Conservation (phyloP, 106 monocot genomes). For the Vanilla planifolia region DNA sequence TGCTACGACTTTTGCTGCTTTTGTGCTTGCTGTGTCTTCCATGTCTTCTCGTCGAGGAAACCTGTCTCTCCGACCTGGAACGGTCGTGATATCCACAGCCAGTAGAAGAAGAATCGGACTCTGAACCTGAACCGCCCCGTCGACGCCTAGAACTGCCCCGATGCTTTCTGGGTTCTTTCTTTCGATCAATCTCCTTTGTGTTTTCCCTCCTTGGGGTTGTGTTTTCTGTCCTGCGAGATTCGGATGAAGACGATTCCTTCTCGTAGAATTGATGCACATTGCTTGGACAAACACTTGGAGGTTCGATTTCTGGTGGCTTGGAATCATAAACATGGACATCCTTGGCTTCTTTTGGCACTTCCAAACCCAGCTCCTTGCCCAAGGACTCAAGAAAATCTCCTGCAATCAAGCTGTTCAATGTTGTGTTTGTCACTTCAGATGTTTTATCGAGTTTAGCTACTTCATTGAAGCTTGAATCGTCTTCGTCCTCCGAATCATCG, state of each 20-base stretch:
- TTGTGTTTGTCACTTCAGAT: constrained; percentile 68
- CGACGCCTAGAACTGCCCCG: constrained; percentile 23
- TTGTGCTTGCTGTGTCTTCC: constrained; percentile 23
- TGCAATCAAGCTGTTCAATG: constrained; percentile 81
- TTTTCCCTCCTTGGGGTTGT: too few species aligned
- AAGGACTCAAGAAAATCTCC: constrained; percentile 93
- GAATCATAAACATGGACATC: constrained; percentile 7
- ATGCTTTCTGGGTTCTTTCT: constrained; percentile 16
- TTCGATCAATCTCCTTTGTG: constrained; percentile 10
- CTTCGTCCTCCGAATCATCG: constrained; percentile 78
- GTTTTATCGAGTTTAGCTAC: constrained; percentile 33
- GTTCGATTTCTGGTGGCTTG: background rate
- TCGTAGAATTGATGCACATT: background rate
- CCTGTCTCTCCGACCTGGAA: constrained; percentile 20
- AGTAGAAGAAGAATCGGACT: constrained; percentile 32
- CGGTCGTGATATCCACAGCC: constrained; percentile 11
- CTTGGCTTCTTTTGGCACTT: constrained; percentile 36
- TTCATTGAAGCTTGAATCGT: constrained; percentile 11
- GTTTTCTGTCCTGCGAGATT: too few species aligned
- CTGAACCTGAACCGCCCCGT: constrained; percentile 30
- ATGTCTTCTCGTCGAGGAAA: constrained; percentile 25
- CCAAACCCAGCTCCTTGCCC: constrained; percentile 85
- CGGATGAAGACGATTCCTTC: background rate
- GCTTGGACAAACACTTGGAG: background rate
- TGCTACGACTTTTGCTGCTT: constrained; percentile 20